phyloP scores from a whole-genome alignment of 2,329 filamentous ascomycete species.

The Arthrinium puccinioides region DNA sequence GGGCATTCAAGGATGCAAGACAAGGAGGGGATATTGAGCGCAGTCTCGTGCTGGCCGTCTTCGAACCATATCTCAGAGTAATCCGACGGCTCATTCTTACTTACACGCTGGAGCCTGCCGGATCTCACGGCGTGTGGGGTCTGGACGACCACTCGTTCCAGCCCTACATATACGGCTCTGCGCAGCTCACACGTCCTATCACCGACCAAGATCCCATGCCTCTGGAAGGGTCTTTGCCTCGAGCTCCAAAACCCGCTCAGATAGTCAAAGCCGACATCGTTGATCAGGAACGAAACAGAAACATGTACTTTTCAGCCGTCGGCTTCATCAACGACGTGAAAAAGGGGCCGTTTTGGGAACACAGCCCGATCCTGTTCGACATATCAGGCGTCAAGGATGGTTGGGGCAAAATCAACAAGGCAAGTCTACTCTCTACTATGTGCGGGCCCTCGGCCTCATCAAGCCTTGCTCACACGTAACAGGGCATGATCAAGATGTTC shows the following conservation, averaged over 20 bases:
- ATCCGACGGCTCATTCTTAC: constrained; percentile 77
- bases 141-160: constrained; percentile 95
- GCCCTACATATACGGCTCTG: constrained; percentile 91
- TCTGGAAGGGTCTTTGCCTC: constrained; percentile 67
- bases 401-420: constrained; percentile 99
- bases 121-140: constrained; percentile 96
- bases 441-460: background rate
- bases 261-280: constrained; percentile 60
- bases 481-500: constrained; percentile 99
- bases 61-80: constrained; percentile 71
- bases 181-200: constrained; percentile 77
- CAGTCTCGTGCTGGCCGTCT: constrained; percentile 70
- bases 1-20: constrained; percentile 58
- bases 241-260: constrained; percentile 63
- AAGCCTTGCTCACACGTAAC: constrained; percentile 1
- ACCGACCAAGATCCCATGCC: constrained; percentile 56
- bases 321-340: constrained; percentile 98
- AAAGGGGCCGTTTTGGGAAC: constrained; percentile 92
- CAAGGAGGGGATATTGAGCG: constrained; percentile 57
- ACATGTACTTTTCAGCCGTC: constrained; percentile 92
- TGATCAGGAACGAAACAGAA: constrained; percentile 55
- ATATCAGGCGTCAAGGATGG: constrained; percentile 84
- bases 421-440: constrained; percentile 13
- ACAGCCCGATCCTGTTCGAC: constrained; percentile 90
- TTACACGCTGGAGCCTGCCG: constrained; percentile 91